Evolutionary conservation across 164 flowering plant genomes (phyloP).

Genomic region (Brasenia schreberi): DNA sequence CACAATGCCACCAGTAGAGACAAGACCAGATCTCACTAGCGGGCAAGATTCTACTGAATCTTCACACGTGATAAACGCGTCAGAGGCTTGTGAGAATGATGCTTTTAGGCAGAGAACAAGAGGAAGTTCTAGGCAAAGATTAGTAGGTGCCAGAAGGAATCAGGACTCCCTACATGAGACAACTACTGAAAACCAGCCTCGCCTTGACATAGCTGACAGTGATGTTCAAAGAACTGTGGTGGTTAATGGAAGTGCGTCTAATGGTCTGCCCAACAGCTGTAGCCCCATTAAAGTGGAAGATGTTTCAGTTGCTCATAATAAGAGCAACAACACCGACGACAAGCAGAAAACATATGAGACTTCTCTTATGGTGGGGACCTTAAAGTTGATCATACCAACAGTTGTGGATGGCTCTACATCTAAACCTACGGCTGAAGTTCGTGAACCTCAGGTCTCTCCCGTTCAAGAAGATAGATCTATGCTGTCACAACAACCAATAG

Average conservation of each 20-base stretch:
- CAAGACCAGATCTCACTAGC: constrained; percentile 5
- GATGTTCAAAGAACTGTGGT: constrained; percentile 10
- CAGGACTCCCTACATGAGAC: constrained; percentile 25
- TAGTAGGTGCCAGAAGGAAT: constrained; percentile 33
- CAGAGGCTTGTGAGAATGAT: constrained; percentile 19
- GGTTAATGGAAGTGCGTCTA: background rate
- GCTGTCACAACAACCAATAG: constrained; percentile 8
- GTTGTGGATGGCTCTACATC: constrained; percentile 15
- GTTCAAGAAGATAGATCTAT: constrained; percentile 12
- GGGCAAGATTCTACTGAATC: constrained; percentile 7
- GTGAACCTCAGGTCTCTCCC: constrained; percentile 17
- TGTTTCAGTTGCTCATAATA: constrained; percentile 22
- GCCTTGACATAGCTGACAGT: background rate
- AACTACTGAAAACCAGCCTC: constrained; percentile 4
- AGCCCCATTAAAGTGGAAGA: constrained; percentile 17
- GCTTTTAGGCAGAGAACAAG: constrained; percentile 26
- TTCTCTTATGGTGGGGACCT: constrained; percentile 6
- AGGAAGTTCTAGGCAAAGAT: constrained; percentile 3
- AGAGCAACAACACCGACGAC: constrained; percentile 40
- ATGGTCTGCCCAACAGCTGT: constrained; percentile 12
- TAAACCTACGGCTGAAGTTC: constrained; percentile 18
- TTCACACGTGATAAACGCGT: constrained; percentile 7
- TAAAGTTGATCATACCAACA: constrained; percentile 6
- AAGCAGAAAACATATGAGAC: constrained; percentile 46
- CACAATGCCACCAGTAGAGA: constrained; percentile 8